A percentile compares a stretch with the other conserved stretches of the same genome.
Conservation (phyloP, 768 basidiomycete species). For the Porphyrellus cyaneotinctus region DNA sequence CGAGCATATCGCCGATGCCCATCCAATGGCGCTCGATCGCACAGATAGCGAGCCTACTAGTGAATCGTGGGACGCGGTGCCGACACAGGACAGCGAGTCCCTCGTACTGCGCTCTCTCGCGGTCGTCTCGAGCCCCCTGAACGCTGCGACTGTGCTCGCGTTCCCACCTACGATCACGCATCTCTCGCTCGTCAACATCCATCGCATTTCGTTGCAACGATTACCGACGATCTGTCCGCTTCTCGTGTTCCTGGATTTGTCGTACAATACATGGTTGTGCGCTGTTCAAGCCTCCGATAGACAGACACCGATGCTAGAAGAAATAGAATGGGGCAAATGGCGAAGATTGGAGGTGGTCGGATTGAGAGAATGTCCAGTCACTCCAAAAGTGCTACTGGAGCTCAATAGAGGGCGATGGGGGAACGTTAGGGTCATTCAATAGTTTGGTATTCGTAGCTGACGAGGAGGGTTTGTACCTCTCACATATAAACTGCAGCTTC, state of each 20-base stretch:
- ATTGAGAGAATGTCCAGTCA: conserved; percentile 49
- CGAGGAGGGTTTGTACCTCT: neutral
- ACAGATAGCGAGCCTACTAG: neutral
- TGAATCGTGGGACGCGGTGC: conserved; percentile 41
- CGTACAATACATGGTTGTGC: conserved; percentile 54
- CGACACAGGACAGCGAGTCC: conserved; percentile 28
- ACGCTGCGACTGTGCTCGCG: conserved; percentile 41
- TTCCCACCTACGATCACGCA: conserved; percentile 65
- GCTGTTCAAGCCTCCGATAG: neutral
- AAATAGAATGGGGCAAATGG: conserved; percentile 59
- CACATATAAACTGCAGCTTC: neutral
- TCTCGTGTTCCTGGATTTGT: conserved; percentile 62
- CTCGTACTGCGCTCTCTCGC: conserved; percentile 43
- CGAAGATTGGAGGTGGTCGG: conserved; percentile 50
- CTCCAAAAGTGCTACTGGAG: conserved; percentile 37
- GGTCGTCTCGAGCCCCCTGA: conserved; percentile 47
- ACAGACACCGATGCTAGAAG: conserved; percentile 39
- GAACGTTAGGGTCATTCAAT: conserved; percentile 51
- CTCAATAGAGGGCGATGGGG: conserved; percentile 65
- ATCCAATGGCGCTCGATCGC: neutral
- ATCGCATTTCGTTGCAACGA: conserved; percentile 49
- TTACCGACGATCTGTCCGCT: conserved; percentile 58
- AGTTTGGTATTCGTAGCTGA: conserved; percentile 5
- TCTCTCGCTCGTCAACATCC: conserved; percentile 53
- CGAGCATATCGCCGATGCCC: neutral